A percentile compares a stretch with the other conserved stretches of the same genome.
These are phyloP conservation scores for Ramularia endophylla DNA, from an alignment of 2,329 filamentous ascomycete species.

Conservation along the genomic window DNA sequence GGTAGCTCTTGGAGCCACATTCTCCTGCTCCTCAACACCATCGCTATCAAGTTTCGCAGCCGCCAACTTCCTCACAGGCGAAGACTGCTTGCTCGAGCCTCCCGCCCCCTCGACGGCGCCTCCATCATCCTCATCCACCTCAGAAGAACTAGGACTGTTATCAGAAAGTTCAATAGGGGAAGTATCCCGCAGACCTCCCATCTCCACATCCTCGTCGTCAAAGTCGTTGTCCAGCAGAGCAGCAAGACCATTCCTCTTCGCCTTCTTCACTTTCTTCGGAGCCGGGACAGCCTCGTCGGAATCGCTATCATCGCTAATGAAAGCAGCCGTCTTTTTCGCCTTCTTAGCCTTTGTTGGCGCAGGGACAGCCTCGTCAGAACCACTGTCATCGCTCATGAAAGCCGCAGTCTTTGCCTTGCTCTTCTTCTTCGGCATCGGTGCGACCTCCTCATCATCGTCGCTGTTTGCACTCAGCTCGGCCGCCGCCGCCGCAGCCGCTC, in stretches of 20 bases:
- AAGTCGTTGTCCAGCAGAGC: too few species aligned
- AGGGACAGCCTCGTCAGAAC: slow-evolving; percentile 6
- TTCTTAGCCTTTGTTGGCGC: not conserved
- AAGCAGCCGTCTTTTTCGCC: not conserved
- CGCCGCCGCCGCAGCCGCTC: slow-evolving; percentile 11
- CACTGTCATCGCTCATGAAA: not conserved
- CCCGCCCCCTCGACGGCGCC: too few species aligned
- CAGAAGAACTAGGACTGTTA: slow-evolving; percentile 6
- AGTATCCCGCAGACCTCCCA: slow-evolving; percentile 6
- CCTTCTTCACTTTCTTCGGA: too few species aligned
- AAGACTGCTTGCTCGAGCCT: too few species aligned
- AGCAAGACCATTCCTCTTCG: too few species aligned
- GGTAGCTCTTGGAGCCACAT: too few species aligned
- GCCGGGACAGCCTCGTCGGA: slow-evolving; percentile 3
- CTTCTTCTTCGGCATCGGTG: slow-evolving; percentile 6
- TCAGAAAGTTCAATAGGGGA: slow-evolving; percentile 14
- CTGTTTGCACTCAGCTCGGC: slow-evolving; percentile 11
- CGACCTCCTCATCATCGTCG: slow-evolving; percentile 8
- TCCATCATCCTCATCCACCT: too few species aligned
- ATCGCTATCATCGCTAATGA: not conserved
- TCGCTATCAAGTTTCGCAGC: too few species aligned
- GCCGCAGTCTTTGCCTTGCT: slow-evolving; percentile 8
- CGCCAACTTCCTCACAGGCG: too few species aligned
- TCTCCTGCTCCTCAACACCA: too few species aligned
- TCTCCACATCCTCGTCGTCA: too few species aligned